Conservation (phyloP, 2,329 filamentous ascomycete genomes). For the Cordyceps pruinosa region DNA sequence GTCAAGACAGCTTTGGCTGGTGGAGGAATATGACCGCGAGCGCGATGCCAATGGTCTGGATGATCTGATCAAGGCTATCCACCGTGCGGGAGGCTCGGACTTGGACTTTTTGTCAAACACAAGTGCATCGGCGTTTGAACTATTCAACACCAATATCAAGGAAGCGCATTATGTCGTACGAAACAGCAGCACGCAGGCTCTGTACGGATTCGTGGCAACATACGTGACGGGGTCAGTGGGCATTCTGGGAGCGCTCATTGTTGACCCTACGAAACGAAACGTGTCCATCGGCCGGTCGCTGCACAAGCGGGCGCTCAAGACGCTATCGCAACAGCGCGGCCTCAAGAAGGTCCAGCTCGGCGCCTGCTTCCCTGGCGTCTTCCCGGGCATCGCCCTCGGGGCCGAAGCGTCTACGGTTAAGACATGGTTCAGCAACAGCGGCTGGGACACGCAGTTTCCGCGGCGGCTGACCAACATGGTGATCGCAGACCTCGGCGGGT, state of each 20-base stretch:
- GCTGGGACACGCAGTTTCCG: constrained; percentile 69
- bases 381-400: constrained; percentile 68
- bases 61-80: constrained; percentile 63
- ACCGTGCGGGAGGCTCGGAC: constrained; percentile 58
- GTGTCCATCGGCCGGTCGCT: constrained; percentile 86
- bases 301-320: constrained; percentile 76
- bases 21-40: constrained; percentile 77
- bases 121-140: constrained; percentile 67
- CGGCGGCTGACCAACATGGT: constrained; percentile 58
- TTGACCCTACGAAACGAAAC: constrained; percentile 79
- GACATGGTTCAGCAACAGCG: constrained; percentile 83
- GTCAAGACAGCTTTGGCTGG: constrained; percentile 90
- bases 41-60: constrained; percentile 69
- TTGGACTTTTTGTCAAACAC: constrained; percentile 64
- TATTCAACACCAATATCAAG: constrained; percentile 62
- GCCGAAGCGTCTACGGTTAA: constrained; percentile 40
- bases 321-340: constrained; percentile 60
- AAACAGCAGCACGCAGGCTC: constrained; percentile 82
- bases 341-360: constrained; percentile 79
- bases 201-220: constrained; percentile 89
- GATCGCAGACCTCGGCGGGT: constrained; percentile 63
- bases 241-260: constrained; percentile 78
- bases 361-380: constrained; percentile 74
- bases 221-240: constrained; percentile 70
- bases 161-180: constrained; percentile 88